Percentiles rank a stretch among this genome's conserved stretches.
These are phyloP conservation scores for Cladosporium colombiae DNA, from an alignment of 2,329 filamentous ascomycete species.

Conservation along the genomic window DNA sequence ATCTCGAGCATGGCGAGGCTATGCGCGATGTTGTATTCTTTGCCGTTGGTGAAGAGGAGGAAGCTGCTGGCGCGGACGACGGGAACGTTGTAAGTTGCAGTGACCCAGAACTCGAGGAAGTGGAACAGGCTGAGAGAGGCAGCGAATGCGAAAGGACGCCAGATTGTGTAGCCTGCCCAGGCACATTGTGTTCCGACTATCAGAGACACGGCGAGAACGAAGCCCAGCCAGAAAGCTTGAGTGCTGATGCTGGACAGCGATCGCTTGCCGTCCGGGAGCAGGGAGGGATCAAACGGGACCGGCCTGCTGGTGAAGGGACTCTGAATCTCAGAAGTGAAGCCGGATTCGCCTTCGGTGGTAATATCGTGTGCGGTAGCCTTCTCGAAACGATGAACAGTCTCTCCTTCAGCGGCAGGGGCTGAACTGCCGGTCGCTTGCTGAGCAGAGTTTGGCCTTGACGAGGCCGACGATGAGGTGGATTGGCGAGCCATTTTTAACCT, in stretches of 20 bases:
- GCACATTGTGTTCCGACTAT: slow-evolving; percentile 27
- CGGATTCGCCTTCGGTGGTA: neutral
- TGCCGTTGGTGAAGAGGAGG: slow-evolving; percentile 81
- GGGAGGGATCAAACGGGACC: slow-evolving; percentile 32
- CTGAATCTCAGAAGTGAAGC: slow-evolving; percentile 2
- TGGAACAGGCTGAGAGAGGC: slow-evolving; percentile 76
- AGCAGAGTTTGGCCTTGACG: neutral
- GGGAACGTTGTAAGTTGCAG: slow-evolving; percentile 77
- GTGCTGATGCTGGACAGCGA: slow-evolving; percentile 50
- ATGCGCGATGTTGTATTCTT: slow-evolving; percentile 81
- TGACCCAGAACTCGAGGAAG: slow-evolving; percentile 94
- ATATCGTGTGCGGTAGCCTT: neutral
- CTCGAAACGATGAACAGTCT: neutral
- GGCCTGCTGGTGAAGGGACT: slow-evolving; percentile 16
- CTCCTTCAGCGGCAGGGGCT: slow-evolving; percentile 1
- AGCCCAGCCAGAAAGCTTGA: slow-evolving; percentile 49
- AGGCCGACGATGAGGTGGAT: slow-evolving; percentile 29
- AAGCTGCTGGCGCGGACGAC: slow-evolving; percentile 74
- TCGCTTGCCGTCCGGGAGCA: slow-evolving; percentile 46
- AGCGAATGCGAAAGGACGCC: slow-evolving; percentile 65
- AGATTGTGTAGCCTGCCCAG: slow-evolving; percentile 40
- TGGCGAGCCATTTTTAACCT: slow-evolving; percentile 31
- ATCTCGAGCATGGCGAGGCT: slow-evolving; percentile 73
- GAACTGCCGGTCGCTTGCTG: neutral
- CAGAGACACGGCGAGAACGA: slow-evolving; percentile 39